Evolutionary conservation across 2,329 filamentous ascomycete species (phyloP), one percentile per base, ranked within the genome.

Genomic region (Coniochaeta sp.): DNA sequence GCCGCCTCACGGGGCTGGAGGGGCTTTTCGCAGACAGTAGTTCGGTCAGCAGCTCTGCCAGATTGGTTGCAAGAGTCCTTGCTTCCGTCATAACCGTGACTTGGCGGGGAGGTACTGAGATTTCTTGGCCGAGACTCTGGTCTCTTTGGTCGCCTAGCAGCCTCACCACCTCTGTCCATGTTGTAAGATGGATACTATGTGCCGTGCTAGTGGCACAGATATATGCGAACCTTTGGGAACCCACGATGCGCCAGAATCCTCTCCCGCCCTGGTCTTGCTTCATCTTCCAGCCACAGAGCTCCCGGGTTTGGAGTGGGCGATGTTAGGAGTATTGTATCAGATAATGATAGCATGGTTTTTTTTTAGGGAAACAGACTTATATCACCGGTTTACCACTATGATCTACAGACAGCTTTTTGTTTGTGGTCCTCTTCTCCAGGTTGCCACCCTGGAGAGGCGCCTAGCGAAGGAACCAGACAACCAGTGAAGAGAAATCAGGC

Each of bases 1-100:
- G 72, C 81, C 81, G 58, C 81, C 81, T 31, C 76, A 79, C 17
- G 78, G 78, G n/a, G 56, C 34, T 33, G 56, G 34, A 19, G 34
- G 38, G 19, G 26, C 34, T 22, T 58, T 58, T 34, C 56, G 56
- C 24, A 31, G 56, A 44, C 38, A 31, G 56, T 58, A 58, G 54
- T 24, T 28, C n/a, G 54, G 28, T 57, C 54, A 34, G 54, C 54
- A 57, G 54, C 31, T 38, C 34, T 57, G 54, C 34, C 54, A 38
- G 54, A 38, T 57, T 22, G 54, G 54, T 22, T 57, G 54, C 34
- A 34, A 57, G 54, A 57, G 24, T 12, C 54, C 54, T 57, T 57
- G 54, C 54, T 57, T 57, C 54, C 31, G 28, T 57, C 54, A 57
- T 38, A 36, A 34, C 54, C 54, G 54, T 52, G 47, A 12, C 43